These are phyloP conservation scores for Colletotrichum sp. DNA, from an alignment of 2,329 filamentous ascomycete species.

Conservation along the genomic window DNA sequence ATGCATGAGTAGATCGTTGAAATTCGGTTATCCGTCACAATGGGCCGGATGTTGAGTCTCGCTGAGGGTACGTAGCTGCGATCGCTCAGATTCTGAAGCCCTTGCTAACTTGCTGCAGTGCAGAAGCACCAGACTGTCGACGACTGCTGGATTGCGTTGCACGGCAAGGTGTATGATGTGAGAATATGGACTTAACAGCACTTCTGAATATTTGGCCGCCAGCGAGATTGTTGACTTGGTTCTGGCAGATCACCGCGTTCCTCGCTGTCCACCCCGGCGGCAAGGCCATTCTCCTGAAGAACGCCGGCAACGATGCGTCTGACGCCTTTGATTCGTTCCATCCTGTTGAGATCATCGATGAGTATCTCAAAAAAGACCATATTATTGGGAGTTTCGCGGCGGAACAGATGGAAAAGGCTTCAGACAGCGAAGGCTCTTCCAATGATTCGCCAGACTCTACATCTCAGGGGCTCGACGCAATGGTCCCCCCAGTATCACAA, in stretches of 20 bases:
- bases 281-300: slow-evolving; percentile 76
- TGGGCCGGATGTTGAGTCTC: background rate
- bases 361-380: slow-evolving; percentile 70
- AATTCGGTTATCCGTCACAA: background rate
- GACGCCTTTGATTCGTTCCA: slow-evolving; percentile 88
- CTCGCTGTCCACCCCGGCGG: slow-evolving; percentile 79
- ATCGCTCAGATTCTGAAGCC: too few relatives aligned
- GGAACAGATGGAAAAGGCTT: slow-evolving; percentile 13
- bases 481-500: slow-evolving; percentile 60
- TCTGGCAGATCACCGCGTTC: slow-evolving; percentile 60
- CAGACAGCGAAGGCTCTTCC: background rate
- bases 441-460: slow-evolving; percentile 40
- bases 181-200: slow-evolving; percentile 32
- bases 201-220: background rate
- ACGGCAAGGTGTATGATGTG: slow-evolving; percentile 84
- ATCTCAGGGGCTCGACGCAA: slow-evolving; percentile 20
- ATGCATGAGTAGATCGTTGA: background rate
- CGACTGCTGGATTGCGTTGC: slow-evolving; percentile 85
- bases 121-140: slow-evolving; percentile 75
- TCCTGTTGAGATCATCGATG: slow-evolving; percentile 78
- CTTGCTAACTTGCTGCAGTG: slow-evolving; percentile 50
- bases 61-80: background rate
- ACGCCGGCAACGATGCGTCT: slow-evolving; percentile 81
- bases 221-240: background rate
- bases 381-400: slow-evolving; percentile 73